phyloP scores from a whole-genome alignment of 176 grass and related monocot genomes.

The Tillandsia fasciculata region DNA sequence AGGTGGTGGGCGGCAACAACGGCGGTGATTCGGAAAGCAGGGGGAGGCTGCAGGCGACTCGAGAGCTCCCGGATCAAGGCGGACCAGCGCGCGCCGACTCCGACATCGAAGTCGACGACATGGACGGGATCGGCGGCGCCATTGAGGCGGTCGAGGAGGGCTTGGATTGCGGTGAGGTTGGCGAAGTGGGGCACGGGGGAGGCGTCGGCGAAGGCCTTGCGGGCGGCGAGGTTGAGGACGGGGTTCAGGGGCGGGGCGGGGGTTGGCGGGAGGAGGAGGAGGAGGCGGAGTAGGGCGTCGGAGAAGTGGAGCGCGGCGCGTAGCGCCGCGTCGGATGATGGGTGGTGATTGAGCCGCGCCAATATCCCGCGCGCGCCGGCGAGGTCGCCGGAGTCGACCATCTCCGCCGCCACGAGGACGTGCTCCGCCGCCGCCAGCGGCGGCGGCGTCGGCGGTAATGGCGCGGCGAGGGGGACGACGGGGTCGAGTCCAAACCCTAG shows the following conservation, averaged over 20 bases:
- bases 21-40: conserved; percentile 32
- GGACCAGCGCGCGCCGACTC: conserved; percentile 12
- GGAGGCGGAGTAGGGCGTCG: conserved; percentile 10
- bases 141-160: conserved; percentile 10
- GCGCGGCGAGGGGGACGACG: not conserved
- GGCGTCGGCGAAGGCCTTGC: conserved; percentile 16
- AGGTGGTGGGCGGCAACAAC: conserved; percentile 44
- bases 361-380: conserved; percentile 47
- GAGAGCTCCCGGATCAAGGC: conserved; percentile 16
- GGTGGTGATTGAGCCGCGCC: conserved; percentile 63
- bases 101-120: conserved; percentile 18
- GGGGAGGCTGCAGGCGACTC: not conserved
- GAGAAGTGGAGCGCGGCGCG: conserved; percentile 22
- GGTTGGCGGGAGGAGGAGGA: no score
- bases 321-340: not conserved
- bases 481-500: conserved; percentile 19
- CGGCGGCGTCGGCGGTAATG: not conserved
- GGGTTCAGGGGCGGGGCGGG: not conserved
- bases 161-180: conserved; percentile 15
- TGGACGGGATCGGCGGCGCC: conserved; percentile 1
- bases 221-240: conserved; percentile 1
- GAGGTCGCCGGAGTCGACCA: conserved; percentile 29
- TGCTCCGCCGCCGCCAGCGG: conserved; percentile 26
- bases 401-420: conserved; percentile 33
- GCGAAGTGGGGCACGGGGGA: conserved; percentile 17